Conservation (phyloP, 108 stramenopile species). For the Nannochloropsis gaditana region DNA sequence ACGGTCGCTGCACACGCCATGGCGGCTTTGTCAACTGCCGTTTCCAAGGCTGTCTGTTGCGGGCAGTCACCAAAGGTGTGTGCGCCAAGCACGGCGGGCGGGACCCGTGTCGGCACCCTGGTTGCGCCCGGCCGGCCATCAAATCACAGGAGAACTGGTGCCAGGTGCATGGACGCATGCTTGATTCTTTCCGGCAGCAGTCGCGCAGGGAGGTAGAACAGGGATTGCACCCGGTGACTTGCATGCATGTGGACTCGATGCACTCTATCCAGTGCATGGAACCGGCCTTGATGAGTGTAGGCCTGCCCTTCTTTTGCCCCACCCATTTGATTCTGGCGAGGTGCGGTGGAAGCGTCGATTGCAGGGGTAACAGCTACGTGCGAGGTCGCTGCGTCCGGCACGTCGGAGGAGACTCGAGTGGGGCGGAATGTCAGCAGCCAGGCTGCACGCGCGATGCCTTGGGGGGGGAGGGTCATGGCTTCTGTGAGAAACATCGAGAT, state of each 20-base stretch:
- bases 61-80: not conserved
- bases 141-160: not conserved
- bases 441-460: not conserved
- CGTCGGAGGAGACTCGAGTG: not conserved
- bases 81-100: not conserved
- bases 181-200: not conserved
- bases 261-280: not conserved
- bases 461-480: not conserved
- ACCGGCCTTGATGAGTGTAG: not conserved
- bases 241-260: not conserved
- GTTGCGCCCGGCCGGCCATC: not conserved
- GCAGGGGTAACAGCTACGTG: not conserved
- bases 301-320: not conserved
- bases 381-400: not conserved
- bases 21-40: not conserved
- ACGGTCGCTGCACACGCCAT: conserved; percentile 1
- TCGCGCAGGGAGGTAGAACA: not conserved
- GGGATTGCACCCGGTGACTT: not conserved
- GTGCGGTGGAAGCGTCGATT: not conserved
- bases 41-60: not conserved
- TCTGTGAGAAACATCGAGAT: not conserved
- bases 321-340: not conserved
- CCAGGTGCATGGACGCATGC: not conserved
- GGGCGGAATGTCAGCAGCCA: not conserved
- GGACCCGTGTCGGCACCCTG: not conserved